Base-by-base conservation (phyloP, 805 yeast species). In the Danielozyma ontarioensis region DNA sequence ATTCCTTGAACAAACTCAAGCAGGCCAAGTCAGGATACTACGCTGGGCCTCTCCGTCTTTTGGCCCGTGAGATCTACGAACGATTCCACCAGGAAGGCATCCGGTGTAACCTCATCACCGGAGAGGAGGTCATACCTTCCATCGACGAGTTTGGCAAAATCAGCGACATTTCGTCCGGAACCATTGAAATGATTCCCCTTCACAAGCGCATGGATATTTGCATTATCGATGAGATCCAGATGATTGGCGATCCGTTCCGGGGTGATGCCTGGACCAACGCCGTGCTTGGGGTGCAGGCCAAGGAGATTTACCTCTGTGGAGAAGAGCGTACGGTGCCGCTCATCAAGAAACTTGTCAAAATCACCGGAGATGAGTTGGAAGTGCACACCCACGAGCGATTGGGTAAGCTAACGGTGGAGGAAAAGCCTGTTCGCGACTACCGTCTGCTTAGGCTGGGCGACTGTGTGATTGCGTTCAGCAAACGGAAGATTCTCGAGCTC, bases 181-280 rank as follows among this genome's bases (percentile, higher is more conserved):
- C 98, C 0, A 81, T 90, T 13, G 98, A 93, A 52, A 90, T 93
- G 97, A 68, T 87, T 13, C 83, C 89, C n/a, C 44, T 78, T 27
- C 64, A 64, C 29, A 73, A 69, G 25, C 70, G 72, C 24, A 77
- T 81, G 69, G 98, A 93, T 44, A 82, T 88, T 15, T 89, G 93
- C 33, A 89, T 93, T 14, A 73, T 93, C 17, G 98, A 93, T 63
- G 98, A 93, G 55, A 90, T 93, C 43, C 98, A 93, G 56, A 88
- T 93, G 97, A 78, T 93, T 45, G 78, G 76, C 2, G 96, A 89
- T 50, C 63, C 64, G 5, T 62, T 62, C 13, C 62, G 99, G 42
- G 99, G 99, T 0, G 78, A 84, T 63, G 95, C 96, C 0, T 93
- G 98, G 97, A 83, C 97, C 0, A 78, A 78, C 45, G 97, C 95